Percentiles rank a stretch among this genome's conserved stretches.
These are phyloP conservation scores for Gryganskiella cystojenkinii DNA, from an alignment of 192 early-diverging fungal genomes.

Conservation along the genomic window DNA sequence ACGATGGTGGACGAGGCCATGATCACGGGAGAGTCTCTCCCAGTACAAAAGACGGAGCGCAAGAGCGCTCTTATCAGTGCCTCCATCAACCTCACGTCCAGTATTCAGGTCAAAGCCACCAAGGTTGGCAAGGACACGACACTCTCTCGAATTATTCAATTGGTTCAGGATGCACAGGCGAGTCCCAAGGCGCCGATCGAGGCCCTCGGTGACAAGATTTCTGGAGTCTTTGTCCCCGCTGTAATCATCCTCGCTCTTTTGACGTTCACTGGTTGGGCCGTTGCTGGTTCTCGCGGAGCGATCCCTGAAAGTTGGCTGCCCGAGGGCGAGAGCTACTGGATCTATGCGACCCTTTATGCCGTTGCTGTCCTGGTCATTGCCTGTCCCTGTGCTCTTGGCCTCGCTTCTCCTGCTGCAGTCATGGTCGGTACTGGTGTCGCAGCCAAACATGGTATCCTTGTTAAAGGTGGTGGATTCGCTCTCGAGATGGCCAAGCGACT, in stretches of 20 bases:
- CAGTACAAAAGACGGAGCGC: slow-evolving; percentile 67
- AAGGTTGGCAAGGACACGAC: slow-evolving; percentile 73
- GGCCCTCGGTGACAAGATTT: slow-evolving; percentile 69
- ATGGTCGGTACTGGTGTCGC: slow-evolving; percentile 82
- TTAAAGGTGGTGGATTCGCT: slow-evolving; percentile 81
- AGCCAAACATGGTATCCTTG: slow-evolving; percentile 69
- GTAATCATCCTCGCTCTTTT: slow-evolving; percentile 69
- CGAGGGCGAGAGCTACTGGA: slow-evolving; percentile 53
- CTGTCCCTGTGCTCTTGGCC: slow-evolving; percentile 77
- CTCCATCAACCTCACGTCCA: slow-evolving; percentile 69
- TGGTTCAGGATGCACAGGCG: slow-evolving; percentile 75
- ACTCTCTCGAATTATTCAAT: slow-evolving; percentile 67
- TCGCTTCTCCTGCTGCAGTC: slow-evolving; percentile 77
- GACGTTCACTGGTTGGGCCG: slow-evolving; percentile 67
- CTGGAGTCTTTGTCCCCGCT: slow-evolving; percentile 69
- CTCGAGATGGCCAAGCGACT: slow-evolving; percentile 73
- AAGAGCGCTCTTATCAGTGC: slow-evolving; percentile 65
- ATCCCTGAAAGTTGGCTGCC: slow-evolving; percentile 58
- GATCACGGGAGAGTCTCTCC: slow-evolving; percentile 85
- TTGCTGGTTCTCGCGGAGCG: slow-evolving; percentile 41
- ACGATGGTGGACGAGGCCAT: slow-evolving; percentile 81
- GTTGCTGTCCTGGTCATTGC: slow-evolving; percentile 77
- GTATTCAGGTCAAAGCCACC: slow-evolving; percentile 71
- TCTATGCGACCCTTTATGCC: slow-evolving; percentile 65
- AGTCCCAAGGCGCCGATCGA: slow-evolving; percentile 73